Base-by-base conservation (phyloP, 768 basidiomycete species). In the Chalciporus pseudorubinellus region DNA sequence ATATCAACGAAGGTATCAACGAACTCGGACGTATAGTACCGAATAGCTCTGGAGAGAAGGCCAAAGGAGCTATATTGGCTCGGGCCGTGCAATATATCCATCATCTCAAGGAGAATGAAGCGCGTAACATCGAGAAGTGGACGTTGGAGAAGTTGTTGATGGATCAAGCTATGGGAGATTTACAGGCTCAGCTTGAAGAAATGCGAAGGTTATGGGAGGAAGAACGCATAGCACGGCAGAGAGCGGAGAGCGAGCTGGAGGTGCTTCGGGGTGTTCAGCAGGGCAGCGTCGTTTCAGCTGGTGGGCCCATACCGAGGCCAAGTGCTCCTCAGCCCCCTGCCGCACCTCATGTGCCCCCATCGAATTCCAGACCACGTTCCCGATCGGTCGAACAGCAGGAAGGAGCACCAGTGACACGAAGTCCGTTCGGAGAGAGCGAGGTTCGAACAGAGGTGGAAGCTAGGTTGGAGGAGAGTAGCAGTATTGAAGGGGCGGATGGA, bases 1-100 rank as follows among this genome's bases (percentile, higher is more conserved):
- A 93, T 59, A 98, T 99, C 72, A 97, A 95, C 70, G 89, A 95
- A 56, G 95, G 95, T 0, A 97, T 99, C 73, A 92, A 89, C 63
- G 88, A 90, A 60, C 84, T 98, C 14, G 87, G 89, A 0, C 81
- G 85, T 0, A 89, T 95, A 59, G 86, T 98, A 10, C 95, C 95
- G 4, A 89, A 85, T 58, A 89, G 85, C 22, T 84, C 87, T 0
- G 89, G 90, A 26, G 90, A 92, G 67, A 90, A 89, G 61, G 86
- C 88, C 47, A 97, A 98, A 64, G 91, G 92, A 18, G 88, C 89
- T 3, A 88, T 98, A 55, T 84, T 98, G 19, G 76, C 82, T 3
- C 87, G 88, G 29, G 92, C 94, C 2, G 93, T 93, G 33, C 84
- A 89, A 60, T 95, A 98, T 68, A 93, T 98, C 64, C 84, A 89